Conservation (phyloP, 768 basidiomycete species). For the Nidularia pulvinata region DNA sequence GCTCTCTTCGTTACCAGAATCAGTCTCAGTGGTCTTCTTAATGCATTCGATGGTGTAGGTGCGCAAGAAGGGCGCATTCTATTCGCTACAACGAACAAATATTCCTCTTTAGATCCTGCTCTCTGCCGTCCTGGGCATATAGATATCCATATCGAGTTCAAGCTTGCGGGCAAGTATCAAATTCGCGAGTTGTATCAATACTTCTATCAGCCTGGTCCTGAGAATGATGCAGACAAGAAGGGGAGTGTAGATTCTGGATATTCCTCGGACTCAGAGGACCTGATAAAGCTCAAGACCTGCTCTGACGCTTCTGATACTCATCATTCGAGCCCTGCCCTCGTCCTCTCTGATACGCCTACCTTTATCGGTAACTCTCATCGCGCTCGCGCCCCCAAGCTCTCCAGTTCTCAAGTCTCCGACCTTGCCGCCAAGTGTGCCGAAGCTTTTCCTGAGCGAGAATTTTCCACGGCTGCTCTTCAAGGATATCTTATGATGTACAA, state of each 20-base stretch:
- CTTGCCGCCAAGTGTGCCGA: constrained; percentile 60
- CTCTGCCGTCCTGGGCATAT: constrained; percentile 78
- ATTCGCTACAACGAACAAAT: constrained; percentile 78
- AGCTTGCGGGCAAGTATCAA: constrained; percentile 70
- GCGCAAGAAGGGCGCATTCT: constrained; percentile 84
- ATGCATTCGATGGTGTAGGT: constrained; percentile 78
- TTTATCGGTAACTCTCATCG: constrained; percentile 21
- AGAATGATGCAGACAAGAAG: constrained; percentile 5
- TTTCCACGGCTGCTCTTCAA: constrained; percentile 52
- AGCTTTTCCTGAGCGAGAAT: constrained; percentile 44
- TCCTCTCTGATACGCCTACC: neutral
- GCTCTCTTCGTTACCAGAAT: constrained; percentile 31
- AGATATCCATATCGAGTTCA: constrained; percentile 80
- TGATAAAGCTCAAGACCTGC: constrained; percentile 11
- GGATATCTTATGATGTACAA: constrained; percentile 75
- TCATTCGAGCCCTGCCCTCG: constrained; percentile 6
- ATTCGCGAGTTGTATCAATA: constrained; percentile 62
- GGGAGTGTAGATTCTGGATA: constrained; percentile 17
- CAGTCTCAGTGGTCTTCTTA: constrained; percentile 73
- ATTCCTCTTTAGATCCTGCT: constrained; percentile 68
- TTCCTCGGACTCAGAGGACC: constrained; percentile 15
- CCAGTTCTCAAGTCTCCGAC: constrained; percentile 28
- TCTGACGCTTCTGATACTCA: constrained; percentile 1
- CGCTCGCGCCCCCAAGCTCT: constrained; percentile 35
- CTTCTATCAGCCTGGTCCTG: constrained; percentile 56